Base-by-base conservation (phyloP, 805 yeast species). In the Barnettozyma wickerhamii region DNA sequence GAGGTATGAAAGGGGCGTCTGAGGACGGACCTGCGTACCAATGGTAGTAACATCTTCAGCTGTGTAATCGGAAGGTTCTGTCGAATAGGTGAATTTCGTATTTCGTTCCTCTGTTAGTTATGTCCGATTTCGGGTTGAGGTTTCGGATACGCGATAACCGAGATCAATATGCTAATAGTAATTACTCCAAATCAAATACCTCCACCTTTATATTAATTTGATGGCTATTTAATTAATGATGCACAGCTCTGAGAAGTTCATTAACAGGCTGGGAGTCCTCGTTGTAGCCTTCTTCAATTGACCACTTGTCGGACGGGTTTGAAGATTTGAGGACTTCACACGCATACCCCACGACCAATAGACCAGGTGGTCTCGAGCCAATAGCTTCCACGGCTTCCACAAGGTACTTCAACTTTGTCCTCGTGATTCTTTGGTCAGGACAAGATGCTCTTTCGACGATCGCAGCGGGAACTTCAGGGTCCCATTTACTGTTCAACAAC, bases 361-460 rank as follows among this genome's bases (percentile, higher is more conserved):
- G 66, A 0, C 98, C 98, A 0, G 98, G 98, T 0, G 98, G 98
- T 47, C 96, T 70, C 10, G 93, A 81, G 0, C 96, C 97, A 33
- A 78, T 74, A 21, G 75, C 75, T 47, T 82, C 82, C 2, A 88
- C 76, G 1, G 93, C 95, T 32, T 72, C 79, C 0, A 83, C 82
- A 1, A 88, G 77, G 47, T 82, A 64, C 38, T 70, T 69, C 33
- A 91, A 64, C 0, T 77, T 73, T 0, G 96, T 85, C 47, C 95
- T 68, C 4, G 89, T 78, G 5, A 90, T 73, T 41, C 98, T 64
- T 64, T 91, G 97, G 57, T 90, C 98, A 0, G 93, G 89, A 61
- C 97, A 89, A 13, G 93, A 81, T 0, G 96, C 95, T 43, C 97
- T 72, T 60, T 91, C 98, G 2, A 91, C 78, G 18, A 90, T 79